Percentiles rank a stretch among this genome's conserved stretches.
phyloP scores from a whole-genome alignment of 2,329 filamentous ascomycete species.

The Scolecobasidium constrictum region DNA sequence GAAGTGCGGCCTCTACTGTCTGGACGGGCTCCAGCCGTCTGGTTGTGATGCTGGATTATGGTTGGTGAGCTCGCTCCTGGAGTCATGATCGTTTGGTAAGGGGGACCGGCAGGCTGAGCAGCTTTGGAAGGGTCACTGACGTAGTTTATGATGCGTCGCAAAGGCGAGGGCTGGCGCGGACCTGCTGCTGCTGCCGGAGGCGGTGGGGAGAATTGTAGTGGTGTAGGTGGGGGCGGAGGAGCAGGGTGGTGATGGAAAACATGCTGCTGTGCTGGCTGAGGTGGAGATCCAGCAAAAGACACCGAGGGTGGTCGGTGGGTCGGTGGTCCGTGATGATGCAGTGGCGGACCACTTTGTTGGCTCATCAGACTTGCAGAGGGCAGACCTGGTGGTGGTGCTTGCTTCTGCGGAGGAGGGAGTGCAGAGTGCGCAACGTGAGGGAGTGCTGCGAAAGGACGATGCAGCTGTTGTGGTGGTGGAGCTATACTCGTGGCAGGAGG shows the following conservation, averaged over 20 bases:
- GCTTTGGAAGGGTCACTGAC: constrained; percentile 7
- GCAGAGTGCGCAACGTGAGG: neutral
- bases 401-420: constrained; percentile 2
- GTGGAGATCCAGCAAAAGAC: neutral
- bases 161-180: neutral
- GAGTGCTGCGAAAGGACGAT: constrained; percentile 1
- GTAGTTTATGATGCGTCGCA: constrained; percentile 5
- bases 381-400: constrained; percentile 8
- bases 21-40: neutral
- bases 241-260: neutral
- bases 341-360: neutral
- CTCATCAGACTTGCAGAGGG: neutral
- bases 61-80: neutral
- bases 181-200: neutral
- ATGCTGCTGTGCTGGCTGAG: constrained; percentile 3
- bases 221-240: constrained; percentile 3
- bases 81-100: constrained; percentile 8
- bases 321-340: neutral
- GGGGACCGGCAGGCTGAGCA: neutral
- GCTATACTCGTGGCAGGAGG: no score
- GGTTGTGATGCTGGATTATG: neutral
- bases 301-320: neutral
- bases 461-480: neutral
- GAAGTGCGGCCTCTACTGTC: neutral
- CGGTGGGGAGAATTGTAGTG: constrained; percentile 1